Evolutionary conservation across 2,329 filamentous ascomycete genomes (phyloP).

Genomic region (Aspergillus tubingensis): DNA sequence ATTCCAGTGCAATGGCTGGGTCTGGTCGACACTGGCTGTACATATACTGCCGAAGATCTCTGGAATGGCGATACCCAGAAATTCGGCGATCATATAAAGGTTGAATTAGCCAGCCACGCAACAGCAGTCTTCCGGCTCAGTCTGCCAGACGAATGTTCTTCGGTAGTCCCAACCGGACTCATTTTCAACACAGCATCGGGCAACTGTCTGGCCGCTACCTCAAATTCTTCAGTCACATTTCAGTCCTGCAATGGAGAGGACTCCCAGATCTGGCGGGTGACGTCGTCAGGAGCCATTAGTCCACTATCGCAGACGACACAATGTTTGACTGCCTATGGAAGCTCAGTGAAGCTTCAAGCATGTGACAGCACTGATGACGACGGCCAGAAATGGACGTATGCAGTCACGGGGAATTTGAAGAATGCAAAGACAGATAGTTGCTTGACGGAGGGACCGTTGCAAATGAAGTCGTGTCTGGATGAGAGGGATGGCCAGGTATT

Average conservation of each 20-base stretch:
- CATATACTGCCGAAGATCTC: constrained; percentile 44
- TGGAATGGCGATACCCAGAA: constrained; percentile 42
- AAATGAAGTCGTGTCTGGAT: constrained; percentile 36
- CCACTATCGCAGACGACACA: constrained; percentile 38
- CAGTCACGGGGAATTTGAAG: constrained; percentile 47
- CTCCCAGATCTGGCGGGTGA: constrained; percentile 48
- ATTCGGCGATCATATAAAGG: constrained; percentile 26
- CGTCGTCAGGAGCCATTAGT: constrained; percentile 37
- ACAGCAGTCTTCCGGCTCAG: constrained; percentile 49
- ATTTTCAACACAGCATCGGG: constrained; percentile 54
- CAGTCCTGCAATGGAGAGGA: constrained; percentile 41
- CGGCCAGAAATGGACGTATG: constrained; percentile 48
- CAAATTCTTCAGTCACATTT: constrained; percentile 33
- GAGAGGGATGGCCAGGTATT: constrained; percentile 50
- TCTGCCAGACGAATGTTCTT: constrained; percentile 25
- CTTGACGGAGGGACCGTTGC: constrained; percentile 40
- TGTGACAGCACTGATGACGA: constrained; percentile 19
- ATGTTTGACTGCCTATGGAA: constrained; percentile 34
- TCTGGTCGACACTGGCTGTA: constrained; percentile 28
- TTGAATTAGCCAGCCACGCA: constrained; percentile 41
- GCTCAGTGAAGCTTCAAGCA: constrained; percentile 17
- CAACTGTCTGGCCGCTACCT: constrained; percentile 44
- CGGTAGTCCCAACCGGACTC: constrained; percentile 48
- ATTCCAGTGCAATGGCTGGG: constrained; percentile 43
- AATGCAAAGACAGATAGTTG: constrained; percentile 38